Evolutionary conservation across 108 stramenopile genomes (phyloP), one percentile per base, ranked within the genome.

Genomic region (Epithemia pelagica): DNA sequence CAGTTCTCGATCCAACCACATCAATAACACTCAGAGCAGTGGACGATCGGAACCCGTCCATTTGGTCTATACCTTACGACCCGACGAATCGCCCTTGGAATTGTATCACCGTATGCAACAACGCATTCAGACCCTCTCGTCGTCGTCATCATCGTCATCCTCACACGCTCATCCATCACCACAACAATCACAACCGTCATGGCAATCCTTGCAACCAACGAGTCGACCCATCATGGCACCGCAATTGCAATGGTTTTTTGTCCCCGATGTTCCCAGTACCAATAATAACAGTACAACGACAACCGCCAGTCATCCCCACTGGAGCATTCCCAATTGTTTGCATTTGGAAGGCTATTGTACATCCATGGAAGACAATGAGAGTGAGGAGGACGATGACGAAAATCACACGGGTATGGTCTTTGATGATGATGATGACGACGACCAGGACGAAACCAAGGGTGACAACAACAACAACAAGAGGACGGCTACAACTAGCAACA

Each of bases 331-430:
- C 7, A 78, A 66, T 52, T 77, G 74, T 59, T 66, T 83, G 23
- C 73, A 83, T 25, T 63, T 83, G 55, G 82, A 83, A 63, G 82
- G 82, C 0, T 83, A 83, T 54, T 76, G 66, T 30, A 79, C 82
- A 0, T 74, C 80, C 7, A 62, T 79, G 67, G 78, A 83, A 32
- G 73, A 69, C 10, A 78, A 76, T 24, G 70, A 74, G 18, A 55
- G 65, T 0, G 64, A 72, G 20, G 66, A 60, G 18, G 69, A 72
- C 55, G 25, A 69, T 28, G 58, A 57, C 0, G 28, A 33, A 0
- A 58, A 65, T 0, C 52, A 54, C 27, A 71, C 72, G 0, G 60
- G 61, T 57, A 63, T 63, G 3, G 54, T 64, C 27, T 52, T 61
- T 57, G 67, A 64, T 22, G 56, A 21, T 51, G 65, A 71, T 58